phyloP scores from a whole-genome alignment of 805 yeast species.

The Wickerhamomyces chaumierensis region DNA sequence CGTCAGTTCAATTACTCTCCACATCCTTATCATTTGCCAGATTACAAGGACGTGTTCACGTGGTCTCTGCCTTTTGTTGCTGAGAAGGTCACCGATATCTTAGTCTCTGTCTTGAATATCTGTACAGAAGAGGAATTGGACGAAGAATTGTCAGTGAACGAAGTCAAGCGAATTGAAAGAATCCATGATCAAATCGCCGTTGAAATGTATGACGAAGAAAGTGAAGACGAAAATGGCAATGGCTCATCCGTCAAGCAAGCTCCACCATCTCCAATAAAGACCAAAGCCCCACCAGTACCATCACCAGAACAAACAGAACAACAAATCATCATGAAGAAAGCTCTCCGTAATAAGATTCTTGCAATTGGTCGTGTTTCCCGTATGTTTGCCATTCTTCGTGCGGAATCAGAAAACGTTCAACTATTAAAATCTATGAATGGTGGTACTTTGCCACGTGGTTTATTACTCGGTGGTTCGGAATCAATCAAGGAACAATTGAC shows the following conservation, averaged over 20 bases:
- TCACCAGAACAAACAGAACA: conserved; percentile 14
- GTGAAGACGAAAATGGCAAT: conserved; percentile 3
- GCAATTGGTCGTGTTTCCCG: conserved; percentile 96
- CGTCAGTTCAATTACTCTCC: conserved; percentile 88
- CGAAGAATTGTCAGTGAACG: conserved; percentile 37
- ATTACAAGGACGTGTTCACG: conserved; percentile 92
- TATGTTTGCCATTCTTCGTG: conserved; percentile 80
- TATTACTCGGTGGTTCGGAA: conserved; percentile 72
- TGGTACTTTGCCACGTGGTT: conserved; percentile 78
- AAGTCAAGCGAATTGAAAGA: conserved; percentile 4
- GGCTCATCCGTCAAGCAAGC: neutral
- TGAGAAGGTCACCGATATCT: conserved; percentile 89
- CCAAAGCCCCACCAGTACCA: neutral
- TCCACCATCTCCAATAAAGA: neutral
- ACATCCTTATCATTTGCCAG: conserved; percentile 95
- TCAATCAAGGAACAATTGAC: conserved; percentile 64
- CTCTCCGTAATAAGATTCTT: conserved; percentile 74
- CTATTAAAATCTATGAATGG: conserved; percentile 64
- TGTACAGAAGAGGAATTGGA: conserved; percentile 93
- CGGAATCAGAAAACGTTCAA: conserved; percentile 78
- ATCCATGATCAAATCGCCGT: conserved; percentile 6
- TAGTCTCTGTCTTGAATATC: conserved; percentile 78
- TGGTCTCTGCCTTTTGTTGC: conserved; percentile 98
- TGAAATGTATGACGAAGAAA: conserved; percentile 1
- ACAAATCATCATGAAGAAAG: conserved; percentile 29